Percentiles rank a stretch among this genome's conserved stretches.
Conservation (phyloP, 106 monocot species). For the Narthecium ossifragum region DNA sequence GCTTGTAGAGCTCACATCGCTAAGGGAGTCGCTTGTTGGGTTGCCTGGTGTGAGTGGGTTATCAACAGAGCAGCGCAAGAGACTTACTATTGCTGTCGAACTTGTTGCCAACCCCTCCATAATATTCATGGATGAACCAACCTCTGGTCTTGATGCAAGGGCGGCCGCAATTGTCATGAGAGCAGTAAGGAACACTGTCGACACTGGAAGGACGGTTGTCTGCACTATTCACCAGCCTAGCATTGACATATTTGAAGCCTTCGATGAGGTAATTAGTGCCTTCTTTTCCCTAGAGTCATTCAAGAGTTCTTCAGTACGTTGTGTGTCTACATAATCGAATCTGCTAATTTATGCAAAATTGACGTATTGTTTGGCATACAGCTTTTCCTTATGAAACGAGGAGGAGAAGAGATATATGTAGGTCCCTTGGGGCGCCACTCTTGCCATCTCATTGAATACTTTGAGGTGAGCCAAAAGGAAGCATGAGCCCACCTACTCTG, state of each 20-base stretch:
- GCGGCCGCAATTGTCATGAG: conserved; percentile 37
- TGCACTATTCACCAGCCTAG: conserved; percentile 41
- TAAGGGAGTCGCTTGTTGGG: conserved; percentile 25
- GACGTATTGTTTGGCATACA: too few relatives aligned
- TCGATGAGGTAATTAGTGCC: conserved; percentile 40
- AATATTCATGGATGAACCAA: conserved; percentile 40
- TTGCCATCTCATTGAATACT: too few relatives aligned
- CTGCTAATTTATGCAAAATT: too few relatives aligned
- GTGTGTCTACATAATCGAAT: too few relatives aligned
- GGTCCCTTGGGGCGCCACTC: too few relatives aligned
- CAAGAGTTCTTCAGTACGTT: too few relatives aligned
- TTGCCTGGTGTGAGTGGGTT: conserved; percentile 24
- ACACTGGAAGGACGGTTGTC: conserved; percentile 31
- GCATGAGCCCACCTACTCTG: conserved; percentile 33
- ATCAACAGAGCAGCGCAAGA: conserved; percentile 26
- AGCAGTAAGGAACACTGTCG: conserved; percentile 24
- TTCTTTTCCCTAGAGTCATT: too few relatives aligned
- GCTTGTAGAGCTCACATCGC: conserved; percentile 22
- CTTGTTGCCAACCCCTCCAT: conserved; percentile 40
- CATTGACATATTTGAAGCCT: conserved; percentile 34
- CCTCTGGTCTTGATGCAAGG: conserved; percentile 28
- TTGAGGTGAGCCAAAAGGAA: too few relatives aligned
- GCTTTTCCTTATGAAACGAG: too few relatives aligned
- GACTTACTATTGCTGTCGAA: conserved; percentile 34
- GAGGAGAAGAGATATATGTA: too few relatives aligned